Conservation (phyloP, 352 stramenopile species). For the Phytophthora pinifolia region DNA sequence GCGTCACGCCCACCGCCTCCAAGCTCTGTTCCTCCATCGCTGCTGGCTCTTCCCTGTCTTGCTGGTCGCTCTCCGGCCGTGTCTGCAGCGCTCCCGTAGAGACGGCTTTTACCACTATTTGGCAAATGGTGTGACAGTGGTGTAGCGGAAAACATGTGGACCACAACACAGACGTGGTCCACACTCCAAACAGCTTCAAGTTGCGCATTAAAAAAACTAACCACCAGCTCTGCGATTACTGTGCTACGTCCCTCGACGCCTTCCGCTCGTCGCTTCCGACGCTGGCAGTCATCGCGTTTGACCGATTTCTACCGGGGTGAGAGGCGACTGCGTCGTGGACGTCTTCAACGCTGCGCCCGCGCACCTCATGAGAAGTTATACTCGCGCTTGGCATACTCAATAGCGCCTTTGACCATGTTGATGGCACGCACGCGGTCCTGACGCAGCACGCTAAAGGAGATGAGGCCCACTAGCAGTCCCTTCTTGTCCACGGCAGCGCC, state of each 20-base stretch:
- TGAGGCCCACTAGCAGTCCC: constrained; percentile 79
- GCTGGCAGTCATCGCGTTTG: not conserved
- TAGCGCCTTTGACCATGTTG: constrained; percentile 89
- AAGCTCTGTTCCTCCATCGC: constrained; percentile 49
- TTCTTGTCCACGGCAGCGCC: constrained; percentile 86
- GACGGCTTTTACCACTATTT: too few species aligned
- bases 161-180: too few species aligned
- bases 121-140: constrained; percentile 7
- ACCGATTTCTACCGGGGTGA: constrained; percentile 1
- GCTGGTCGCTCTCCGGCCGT: not conserved
- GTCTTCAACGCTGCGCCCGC: constrained; percentile 3
- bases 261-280: constrained; percentile 10
- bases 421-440: constrained; percentile 87
- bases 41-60: constrained; percentile 9
- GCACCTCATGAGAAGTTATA: constrained; percentile 59
- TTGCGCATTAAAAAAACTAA: constrained; percentile 27
- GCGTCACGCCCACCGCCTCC: constrained; percentile 65
- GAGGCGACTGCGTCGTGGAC: constrained; percentile 4
- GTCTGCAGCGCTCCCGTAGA: constrained; percentile 1
- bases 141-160: too few species aligned
- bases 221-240: constrained; percentile 21
- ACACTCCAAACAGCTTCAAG: too few species aligned
- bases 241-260: not conserved
- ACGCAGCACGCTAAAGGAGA: constrained; percentile 85
- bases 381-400: constrained; percentile 80